Conservation (phyloP, 1,284 basidiomycete genomes). For the Ceraceosorus guamensis region DNA sequence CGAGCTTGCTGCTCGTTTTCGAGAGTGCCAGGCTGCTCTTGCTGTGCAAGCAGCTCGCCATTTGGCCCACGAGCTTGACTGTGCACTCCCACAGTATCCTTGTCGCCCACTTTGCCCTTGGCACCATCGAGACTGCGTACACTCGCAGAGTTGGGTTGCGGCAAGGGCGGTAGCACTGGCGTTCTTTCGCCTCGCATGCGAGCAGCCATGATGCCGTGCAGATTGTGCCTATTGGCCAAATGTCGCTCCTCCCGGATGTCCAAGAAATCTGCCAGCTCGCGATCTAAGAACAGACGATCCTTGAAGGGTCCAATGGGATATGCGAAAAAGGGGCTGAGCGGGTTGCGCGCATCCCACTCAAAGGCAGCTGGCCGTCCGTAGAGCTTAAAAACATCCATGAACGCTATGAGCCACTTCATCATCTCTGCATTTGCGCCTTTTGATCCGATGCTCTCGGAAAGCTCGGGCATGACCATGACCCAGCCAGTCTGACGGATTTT, state of each 20-base stretch:
- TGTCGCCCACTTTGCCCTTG: background rate
- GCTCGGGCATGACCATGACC: slow-evolving; percentile 50
- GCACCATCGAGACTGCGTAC: slow-evolving; percentile 8
- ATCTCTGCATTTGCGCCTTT: slow-evolving; percentile 61
- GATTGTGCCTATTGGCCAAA: slow-evolving; percentile 28
- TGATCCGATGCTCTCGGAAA: slow-evolving; percentile 61
- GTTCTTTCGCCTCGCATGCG: slow-evolving; percentile 45
- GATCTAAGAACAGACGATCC: slow-evolving; percentile 73
- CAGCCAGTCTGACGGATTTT: slow-evolving; percentile 50
- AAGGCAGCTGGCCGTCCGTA: slow-evolving; percentile 40
- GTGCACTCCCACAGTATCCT: too few species aligned
- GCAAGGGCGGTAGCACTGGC: slow-evolving; percentile 40
- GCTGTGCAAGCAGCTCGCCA: background rate
- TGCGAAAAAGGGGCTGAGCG: slow-evolving; percentile 52
- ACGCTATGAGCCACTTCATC: slow-evolving; percentile 77
- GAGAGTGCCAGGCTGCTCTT: too few species aligned
- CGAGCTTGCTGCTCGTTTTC: slow-evolving; percentile 5
- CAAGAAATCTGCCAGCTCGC: slow-evolving; percentile 69
- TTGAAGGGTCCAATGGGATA: slow-evolving; percentile 50
- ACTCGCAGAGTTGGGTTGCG: slow-evolving; percentile 20
- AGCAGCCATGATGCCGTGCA: slow-evolving; percentile 46
- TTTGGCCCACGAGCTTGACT: too few species aligned
- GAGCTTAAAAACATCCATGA: slow-evolving; percentile 48
- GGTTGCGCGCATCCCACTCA: slow-evolving; percentile 42
- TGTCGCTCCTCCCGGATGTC: slow-evolving; percentile 66